Percentiles rank a stretch among this genome's conserved stretches.
Conservation (phyloP, 495 filamentous ascomycete genomes). For the Neurospora tetrasperma region DNA sequence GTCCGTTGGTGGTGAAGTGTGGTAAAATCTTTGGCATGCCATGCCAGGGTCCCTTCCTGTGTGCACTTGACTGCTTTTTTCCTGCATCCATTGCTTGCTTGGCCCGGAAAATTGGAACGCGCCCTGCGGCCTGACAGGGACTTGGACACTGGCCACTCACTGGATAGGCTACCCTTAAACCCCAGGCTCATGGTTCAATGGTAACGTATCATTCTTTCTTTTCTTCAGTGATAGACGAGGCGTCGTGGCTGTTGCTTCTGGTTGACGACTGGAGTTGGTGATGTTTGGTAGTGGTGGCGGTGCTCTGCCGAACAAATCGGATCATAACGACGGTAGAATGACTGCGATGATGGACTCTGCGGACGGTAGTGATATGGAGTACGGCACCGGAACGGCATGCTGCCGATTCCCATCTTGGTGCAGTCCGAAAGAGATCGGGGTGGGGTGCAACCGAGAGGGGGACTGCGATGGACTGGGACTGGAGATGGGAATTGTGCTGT, state of each 20-base stretch:
- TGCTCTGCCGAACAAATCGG: background rate
- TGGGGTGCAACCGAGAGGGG: background rate
- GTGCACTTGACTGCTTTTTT: background rate
- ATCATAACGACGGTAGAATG: background rate
- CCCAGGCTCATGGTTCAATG: background rate
- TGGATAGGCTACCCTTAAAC: background rate
- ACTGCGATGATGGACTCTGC: background rate
- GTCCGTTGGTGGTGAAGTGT: background rate
- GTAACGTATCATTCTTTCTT: background rate
- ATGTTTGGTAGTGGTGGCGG: background rate
- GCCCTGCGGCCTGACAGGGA: background rate
- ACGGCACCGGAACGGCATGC: background rate
- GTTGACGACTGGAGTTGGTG: background rate
- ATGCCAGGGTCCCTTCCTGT: background rate
- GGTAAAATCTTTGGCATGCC: background rate
- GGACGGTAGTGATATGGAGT: background rate
- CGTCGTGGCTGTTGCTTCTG: background rate
- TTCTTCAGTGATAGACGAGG: background rate
- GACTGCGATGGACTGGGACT: background rate
- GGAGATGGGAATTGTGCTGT: background rate
- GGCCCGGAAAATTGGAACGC: too few species aligned
- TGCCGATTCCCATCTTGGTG: background rate
- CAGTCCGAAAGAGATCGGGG: background rate
- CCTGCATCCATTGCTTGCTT: background rate
- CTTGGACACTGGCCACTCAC: background rate